Base-by-base conservation (phyloP, 2,329 filamentous ascomycete species). In the Triangularia verruculosa region DNA sequence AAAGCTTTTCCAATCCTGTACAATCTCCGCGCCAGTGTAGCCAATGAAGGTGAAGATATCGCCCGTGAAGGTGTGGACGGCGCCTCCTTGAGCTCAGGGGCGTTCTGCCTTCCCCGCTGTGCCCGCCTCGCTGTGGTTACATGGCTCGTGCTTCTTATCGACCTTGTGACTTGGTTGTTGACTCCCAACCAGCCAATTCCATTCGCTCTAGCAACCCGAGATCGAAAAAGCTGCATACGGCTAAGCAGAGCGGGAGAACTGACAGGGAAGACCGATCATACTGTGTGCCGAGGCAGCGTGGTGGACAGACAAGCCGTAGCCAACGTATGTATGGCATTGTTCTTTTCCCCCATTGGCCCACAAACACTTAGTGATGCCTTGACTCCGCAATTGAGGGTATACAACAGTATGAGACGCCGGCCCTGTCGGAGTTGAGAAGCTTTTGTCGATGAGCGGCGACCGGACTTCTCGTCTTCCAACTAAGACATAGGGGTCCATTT, bases 291-390 rank as follows among this genome's bases (percentile, higher is more conserved):
- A 63, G 51, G 63, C 61, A 63, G 30, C 57, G 34, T 57, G 22
- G 27, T 53, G 61, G 62, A 43, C 53, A 59, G 62, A 59, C 62
- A 68, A 34, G 47, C 63, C 64, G 66, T 63, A 55, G 61, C 65
- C 55, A 63, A 63, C n/a, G 39, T 20, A 69, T 59, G 66, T 68
- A 63, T 66, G 61, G 63, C 63, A 60, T 61, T 43, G 52, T 20
- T 62, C 53, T 66, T 57, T 63, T 67, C 57, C 67, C 68, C 67
- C 32, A 69, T 70, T 69, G 66, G 67, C 51, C 53, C 20, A 32
- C 11, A 15, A 17, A 43, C 30, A 22, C 5, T 39, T 20, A 20
- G 39, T 8, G 5, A 47, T 47, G n/a, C 39, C 8, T 32, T 13
- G 52, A 17, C 13, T n/a, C 17, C 59, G 20, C 24, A 58, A 17